These are phyloP conservation scores for Thozetella sp. DNA, from an alignment of 495 filamentous ascomycete genomes.

Conservation along the genomic window DNA sequence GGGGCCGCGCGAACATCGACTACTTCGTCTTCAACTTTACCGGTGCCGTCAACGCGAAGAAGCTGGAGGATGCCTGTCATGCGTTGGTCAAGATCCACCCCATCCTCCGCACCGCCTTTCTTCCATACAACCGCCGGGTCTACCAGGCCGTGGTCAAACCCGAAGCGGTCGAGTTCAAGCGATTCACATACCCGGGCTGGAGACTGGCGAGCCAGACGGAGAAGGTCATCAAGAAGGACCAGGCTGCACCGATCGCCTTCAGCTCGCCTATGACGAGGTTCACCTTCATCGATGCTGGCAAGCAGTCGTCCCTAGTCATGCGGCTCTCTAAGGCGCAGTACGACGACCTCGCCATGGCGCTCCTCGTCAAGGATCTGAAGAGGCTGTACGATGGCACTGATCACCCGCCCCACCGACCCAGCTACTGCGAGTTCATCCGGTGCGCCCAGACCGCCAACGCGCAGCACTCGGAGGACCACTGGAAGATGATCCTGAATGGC, in stretches of 20 bases:
- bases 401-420: slow-evolving; percentile 28
- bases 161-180: slow-evolving; percentile 37
- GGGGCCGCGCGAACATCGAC: slow-evolving; percentile 38
- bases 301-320: slow-evolving; percentile 43
- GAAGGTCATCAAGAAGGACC: slow-evolving; percentile 44
- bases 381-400: slow-evolving; percentile 38
- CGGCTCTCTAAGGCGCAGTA: slow-evolving; percentile 48
- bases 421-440: slow-evolving; percentile 44
- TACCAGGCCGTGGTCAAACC: slow-evolving; percentile 45
- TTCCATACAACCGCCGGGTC: slow-evolving; percentile 38
- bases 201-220: slow-evolving; percentile 30
- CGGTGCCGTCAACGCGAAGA: slow-evolving; percentile 37
- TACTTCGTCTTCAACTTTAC: slow-evolving; percentile 43
- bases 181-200: slow-evolving; percentile 40
- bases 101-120: slow-evolving; percentile 45
- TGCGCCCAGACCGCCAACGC: slow-evolving; percentile 29
- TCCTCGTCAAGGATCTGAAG: slow-evolving; percentile 43
- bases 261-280: slow-evolving; percentile 45
- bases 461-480: slow-evolving; percentile 38
- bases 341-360: slow-evolving; percentile 38
- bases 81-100: slow-evolving; percentile 39
- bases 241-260: slow-evolving; percentile 32
- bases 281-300: slow-evolving; percentile 43
- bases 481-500: slow-evolving; percentile 40
- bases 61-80: slow-evolving; percentile 42